These are phyloP conservation scores for Alnus glutinosa DNA, from an alignment of 306 rosid species.

Conservation along the genomic window DNA sequence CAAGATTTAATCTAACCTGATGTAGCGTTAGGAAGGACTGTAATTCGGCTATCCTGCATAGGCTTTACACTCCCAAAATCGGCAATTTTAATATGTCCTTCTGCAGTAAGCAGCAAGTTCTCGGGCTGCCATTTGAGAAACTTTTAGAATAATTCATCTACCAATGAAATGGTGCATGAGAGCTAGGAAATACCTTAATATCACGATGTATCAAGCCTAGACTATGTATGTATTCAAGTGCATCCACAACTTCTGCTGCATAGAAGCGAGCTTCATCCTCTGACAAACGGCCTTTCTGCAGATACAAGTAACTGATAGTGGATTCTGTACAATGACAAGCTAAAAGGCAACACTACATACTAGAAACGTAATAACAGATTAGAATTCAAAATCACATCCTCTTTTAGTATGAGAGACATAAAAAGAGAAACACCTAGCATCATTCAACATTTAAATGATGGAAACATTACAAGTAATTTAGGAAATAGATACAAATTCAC, in stretches of 20 bases:
- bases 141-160: conserved; percentile 21
- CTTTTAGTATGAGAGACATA: background rate
- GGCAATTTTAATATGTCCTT: conserved; percentile 94
- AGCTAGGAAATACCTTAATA: conserved; percentile 70
- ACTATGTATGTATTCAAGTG: conserved; percentile 91
- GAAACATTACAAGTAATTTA: background rate
- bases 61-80: conserved; percentile 99
- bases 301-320: conserved; percentile 25
- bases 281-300: conserved; percentile 85
- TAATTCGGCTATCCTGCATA: conserved; percentile 88
- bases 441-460: no score
- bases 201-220: conserved; percentile 98
- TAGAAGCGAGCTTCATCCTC: conserved; percentile 91
- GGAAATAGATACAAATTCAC: background rate
- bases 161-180: conserved; percentile 31
- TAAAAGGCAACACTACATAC: conserved; percentile 3
- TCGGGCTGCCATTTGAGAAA: conserved; percentile 78
- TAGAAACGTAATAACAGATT: conserved; percentile 3
- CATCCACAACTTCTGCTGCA: conserved; percentile 97
- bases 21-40: conserved; percentile 98
- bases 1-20: conserved; percentile 59
- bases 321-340: conserved; percentile 28
- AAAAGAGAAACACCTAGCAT: background rate
- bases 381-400: background rate
- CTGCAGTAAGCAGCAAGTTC: conserved; percentile 84